Evolutionary conservation across 768 basidiomycete genomes (phyloP).

Genomic region (Tulasnella sp.): DNA sequence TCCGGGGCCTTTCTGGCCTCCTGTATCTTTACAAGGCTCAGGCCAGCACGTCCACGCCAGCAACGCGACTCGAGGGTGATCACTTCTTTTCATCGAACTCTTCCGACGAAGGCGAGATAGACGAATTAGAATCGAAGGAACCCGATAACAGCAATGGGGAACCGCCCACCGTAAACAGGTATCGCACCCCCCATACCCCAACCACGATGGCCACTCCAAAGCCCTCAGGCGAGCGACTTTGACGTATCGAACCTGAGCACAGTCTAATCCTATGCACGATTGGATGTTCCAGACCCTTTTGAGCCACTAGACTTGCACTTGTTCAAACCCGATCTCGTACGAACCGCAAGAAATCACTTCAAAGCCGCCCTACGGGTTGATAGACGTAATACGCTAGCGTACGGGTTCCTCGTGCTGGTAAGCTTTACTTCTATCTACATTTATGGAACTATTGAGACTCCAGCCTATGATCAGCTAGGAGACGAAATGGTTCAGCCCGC

Average conservation of each 20-base stretch:
- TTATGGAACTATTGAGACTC: neutral
- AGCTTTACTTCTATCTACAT: neutral
- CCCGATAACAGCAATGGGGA: neutral
- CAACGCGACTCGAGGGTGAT: neutral
- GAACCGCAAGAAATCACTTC: neutral
- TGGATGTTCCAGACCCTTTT: neutral
- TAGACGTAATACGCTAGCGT: conserved; percentile 24
- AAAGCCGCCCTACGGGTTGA: conserved; percentile 2
- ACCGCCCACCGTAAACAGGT: neutral
- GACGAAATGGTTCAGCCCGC: neutral
- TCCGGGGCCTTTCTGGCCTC: conserved; percentile 82
- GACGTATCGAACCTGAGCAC: neutral
- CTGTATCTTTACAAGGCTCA: conserved; percentile 51
- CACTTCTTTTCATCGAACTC: neutral
- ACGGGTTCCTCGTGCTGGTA: neutral
- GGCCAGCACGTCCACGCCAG: conserved; percentile 27
- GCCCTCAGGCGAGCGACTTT: neutral
- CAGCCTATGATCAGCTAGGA: neutral
- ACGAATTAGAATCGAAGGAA: neutral
- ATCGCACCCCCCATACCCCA: neutral
- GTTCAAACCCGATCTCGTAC: neutral
- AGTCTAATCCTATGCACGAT: neutral
- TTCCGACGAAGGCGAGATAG: neutral
- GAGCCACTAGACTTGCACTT: neutral
- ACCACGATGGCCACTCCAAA: neutral